Percentiles rank a stretch among this genome's conserved stretches.
Conservation (phyloP, 2,329 filamentous ascomycete genomes). For the Ceratocystis papillata region DNA sequence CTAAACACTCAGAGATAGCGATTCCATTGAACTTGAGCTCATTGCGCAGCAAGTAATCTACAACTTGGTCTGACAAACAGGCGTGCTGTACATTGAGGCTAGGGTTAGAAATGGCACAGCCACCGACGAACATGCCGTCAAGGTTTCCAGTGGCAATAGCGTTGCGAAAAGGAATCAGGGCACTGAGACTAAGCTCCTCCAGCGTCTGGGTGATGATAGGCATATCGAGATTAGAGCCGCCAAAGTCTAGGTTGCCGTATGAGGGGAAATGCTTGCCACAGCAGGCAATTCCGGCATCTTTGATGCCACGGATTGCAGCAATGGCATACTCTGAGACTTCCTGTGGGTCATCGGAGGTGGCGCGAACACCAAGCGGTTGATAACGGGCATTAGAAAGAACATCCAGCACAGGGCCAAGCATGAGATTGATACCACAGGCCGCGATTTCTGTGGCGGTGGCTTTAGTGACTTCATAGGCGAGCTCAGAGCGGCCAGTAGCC, state of each 20-base stretch:
- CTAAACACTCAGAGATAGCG: conserved; percentile 86
- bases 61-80: conserved; percentile 83
- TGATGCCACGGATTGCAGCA: conserved; percentile 83
- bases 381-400: conserved; percentile 87
- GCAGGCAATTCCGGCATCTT: conserved; percentile 76
- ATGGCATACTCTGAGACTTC: conserved; percentile 90
- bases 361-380: conserved; percentile 80
- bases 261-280: conserved; percentile 96
- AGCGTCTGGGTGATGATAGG: conserved; percentile 92
- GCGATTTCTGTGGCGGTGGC: conserved; percentile 87
- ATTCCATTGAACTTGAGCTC: conserved; percentile 86
- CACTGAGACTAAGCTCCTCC: conserved; percentile 84
- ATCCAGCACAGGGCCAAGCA: conserved; percentile 86
- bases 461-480: conserved; percentile 83
- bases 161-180: conserved; percentile 81
- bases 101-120: conserved; percentile 81
- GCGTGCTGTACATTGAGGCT: conserved; percentile 94
- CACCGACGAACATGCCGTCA: conserved; percentile 92
- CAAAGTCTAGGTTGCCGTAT: conserved; percentile 88
- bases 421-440: conserved; percentile 90
- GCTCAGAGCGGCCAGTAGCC: conserved; percentile 73
- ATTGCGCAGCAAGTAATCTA: conserved; percentile 77
- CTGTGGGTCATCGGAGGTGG: conserved; percentile 84
- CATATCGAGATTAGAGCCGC: conserved; percentile 81
- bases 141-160: conserved; percentile 71